Percentiles rank a stretch among this genome's conserved stretches.
Conservation (phyloP, 2,329 filamentous ascomycete species). For the Beauveria medogensis region DNA sequence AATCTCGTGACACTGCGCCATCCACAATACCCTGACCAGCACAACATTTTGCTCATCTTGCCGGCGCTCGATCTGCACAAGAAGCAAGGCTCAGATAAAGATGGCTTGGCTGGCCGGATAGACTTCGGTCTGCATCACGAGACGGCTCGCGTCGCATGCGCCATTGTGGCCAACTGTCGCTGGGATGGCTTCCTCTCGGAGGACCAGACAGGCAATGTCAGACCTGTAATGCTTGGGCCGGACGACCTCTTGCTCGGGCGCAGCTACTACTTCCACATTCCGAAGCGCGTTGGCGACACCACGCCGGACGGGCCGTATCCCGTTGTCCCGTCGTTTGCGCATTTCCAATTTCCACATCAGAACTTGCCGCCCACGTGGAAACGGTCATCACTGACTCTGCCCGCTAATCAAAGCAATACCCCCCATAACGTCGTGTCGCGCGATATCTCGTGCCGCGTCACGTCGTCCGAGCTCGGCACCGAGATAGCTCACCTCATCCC, state of each 20-base stretch:
- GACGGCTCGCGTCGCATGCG: not conserved
- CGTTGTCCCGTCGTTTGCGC: not conserved
- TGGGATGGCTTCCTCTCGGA: not conserved
- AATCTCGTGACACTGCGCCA: not conserved
- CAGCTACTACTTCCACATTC: not conserved
- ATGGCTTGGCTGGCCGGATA: no score
- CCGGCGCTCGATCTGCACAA: not conserved
- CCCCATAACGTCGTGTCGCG: not conserved
- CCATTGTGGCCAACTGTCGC: not conserved
- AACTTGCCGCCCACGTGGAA: not conserved
- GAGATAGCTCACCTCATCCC: not conserved
- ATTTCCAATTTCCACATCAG: not conserved
- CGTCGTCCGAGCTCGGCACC: not conserved
- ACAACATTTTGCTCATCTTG: not conserved
- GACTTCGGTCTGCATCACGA: not conserved
- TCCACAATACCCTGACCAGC: not conserved
- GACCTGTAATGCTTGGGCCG: not conserved
- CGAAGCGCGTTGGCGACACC: not conserved
- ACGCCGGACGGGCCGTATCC: not conserved
- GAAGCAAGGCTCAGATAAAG: not conserved
- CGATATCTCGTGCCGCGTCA: not conserved
- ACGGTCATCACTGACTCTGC: not conserved
- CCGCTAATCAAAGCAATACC: slow-evolving; percentile 17
- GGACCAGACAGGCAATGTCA: no score
- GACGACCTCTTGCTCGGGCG: not conserved